Evolutionary conservation across 1,284 basidiomycete genomes (phyloP).

Genomic region (Cryptococcus floricola): DNA sequence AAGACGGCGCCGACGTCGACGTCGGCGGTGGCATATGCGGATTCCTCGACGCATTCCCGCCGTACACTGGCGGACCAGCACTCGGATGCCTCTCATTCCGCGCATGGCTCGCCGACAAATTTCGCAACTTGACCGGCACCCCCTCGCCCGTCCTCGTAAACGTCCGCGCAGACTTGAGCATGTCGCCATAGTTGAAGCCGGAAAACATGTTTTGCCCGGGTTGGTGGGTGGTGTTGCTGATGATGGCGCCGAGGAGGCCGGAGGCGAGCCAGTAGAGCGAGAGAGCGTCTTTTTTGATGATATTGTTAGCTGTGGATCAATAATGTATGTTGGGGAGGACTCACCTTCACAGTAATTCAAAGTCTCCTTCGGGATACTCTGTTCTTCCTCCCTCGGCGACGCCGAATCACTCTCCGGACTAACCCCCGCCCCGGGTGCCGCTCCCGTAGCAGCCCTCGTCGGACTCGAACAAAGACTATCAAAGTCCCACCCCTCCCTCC

Average conservation of each 20-base stretch:
- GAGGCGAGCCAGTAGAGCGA: slow-evolving; percentile 51
- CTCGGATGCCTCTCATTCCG: neutral
- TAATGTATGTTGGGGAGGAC: slow-evolving; percentile 5
- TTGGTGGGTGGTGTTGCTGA: slow-evolving; percentile 18
- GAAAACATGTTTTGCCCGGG: slow-evolving; percentile 37
- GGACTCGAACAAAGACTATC: slow-evolving; percentile 42
- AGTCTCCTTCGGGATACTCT: slow-evolving; percentile 6
- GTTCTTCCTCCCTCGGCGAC: neutral
- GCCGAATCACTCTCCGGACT: slow-evolving; percentile 3
- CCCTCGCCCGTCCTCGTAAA: slow-evolving; percentile 46
- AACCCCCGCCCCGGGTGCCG: neutral
- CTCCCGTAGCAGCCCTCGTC: neutral
- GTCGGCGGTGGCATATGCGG: too few relatives aligned
- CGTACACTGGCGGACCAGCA: neutral
- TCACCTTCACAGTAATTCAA: slow-evolving; percentile 44
- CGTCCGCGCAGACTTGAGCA: slow-evolving; percentile 42
- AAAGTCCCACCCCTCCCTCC: slow-evolving; percentile 52
- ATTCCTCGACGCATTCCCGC: neutral
- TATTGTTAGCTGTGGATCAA: neutral
- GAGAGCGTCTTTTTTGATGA: slow-evolving; percentile 44
- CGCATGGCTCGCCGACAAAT: neutral
- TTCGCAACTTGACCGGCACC: neutral
- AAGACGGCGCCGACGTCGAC: neutral
- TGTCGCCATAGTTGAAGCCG: slow-evolving; percentile 36
- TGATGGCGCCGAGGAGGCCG: slow-evolving; percentile 44